Evolutionary conservation across 768 basidiomycete species (phyloP).

Genomic region (Hemileccinum rubropunctum): DNA sequence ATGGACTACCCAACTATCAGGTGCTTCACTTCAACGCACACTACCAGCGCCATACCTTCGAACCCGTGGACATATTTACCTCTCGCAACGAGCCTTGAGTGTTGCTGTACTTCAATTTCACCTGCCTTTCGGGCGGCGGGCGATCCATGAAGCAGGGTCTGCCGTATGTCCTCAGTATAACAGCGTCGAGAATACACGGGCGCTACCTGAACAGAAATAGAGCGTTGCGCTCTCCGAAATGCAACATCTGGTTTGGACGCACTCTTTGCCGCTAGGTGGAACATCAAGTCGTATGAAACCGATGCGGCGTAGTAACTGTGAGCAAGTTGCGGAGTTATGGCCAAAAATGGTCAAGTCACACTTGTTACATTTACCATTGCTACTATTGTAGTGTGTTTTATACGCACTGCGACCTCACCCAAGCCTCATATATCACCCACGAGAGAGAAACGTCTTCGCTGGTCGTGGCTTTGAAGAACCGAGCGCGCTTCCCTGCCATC

Average conservation of each 20-base stretch:
- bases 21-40: not conserved
- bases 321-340: constrained; percentile 21
- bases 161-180: constrained; percentile 27
- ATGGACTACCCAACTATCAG: constrained; percentile 55
- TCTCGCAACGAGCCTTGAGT: constrained; percentile 84
- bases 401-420: constrained; percentile 35
- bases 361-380: too few relatives aligned
- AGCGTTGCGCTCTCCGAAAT: constrained; percentile 37
- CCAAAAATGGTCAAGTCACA: not conserved
- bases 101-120: constrained; percentile 72
- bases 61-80: constrained; percentile 94
- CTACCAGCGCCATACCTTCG: constrained; percentile 51
- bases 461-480: constrained; percentile 31
- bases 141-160: constrained; percentile 93
- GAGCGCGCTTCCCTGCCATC: constrained; percentile 17
- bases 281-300: constrained; percentile 19
- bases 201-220: constrained; percentile 63
- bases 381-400: too few relatives aligned
- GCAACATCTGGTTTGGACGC: constrained; percentile 11
- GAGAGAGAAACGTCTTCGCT: constrained; percentile 23
- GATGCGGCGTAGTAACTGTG: not conserved
- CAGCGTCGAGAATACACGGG: constrained; percentile 19
- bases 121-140: constrained; percentile 84
- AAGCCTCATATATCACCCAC: constrained; percentile 42
- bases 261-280: constrained; percentile 18